Percentiles rank a stretch among this genome's conserved stretches.
Evolutionary conservation across 345 rosid genomes (phyloP).

Genomic region (Boechera retrofracta): DNA sequence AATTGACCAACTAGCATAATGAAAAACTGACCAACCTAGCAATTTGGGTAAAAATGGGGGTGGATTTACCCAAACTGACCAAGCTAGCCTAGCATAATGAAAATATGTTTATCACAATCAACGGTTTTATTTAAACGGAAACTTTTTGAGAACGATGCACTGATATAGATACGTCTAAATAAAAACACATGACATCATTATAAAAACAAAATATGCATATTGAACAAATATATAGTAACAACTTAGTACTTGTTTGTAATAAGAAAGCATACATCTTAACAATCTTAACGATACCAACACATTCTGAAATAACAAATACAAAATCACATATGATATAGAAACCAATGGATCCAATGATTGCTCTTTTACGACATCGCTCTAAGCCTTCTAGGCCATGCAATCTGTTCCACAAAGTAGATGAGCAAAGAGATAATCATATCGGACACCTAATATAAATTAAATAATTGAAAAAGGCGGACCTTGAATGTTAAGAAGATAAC

Average conservation of each 20-base stretch:
- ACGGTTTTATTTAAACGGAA: background rate
- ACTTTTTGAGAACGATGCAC: background rate
- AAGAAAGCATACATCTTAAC: constrained; percentile 24
- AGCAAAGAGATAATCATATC: background rate
- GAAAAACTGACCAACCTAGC: background rate
- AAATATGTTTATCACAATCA: background rate
- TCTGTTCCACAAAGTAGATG: constrained; percentile 25
- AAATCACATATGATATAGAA: constrained; percentile 16
- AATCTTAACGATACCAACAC: constrained; percentile 16
- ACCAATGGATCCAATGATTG: constrained; percentile 19
- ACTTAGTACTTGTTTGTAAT: constrained; percentile 8
- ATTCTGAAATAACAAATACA: background rate
- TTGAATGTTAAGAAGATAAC: constrained; percentile 54
- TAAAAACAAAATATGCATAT: background rate
- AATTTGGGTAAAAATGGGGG: too few relatives aligned
- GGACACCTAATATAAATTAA: background rate
- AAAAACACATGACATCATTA: background rate
- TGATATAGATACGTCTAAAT: background rate
- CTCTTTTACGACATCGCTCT: constrained; percentile 21
- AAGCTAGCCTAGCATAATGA: too few relatives aligned
- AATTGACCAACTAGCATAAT: background rate
- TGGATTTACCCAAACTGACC: background rate
- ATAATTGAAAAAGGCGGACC: constrained; percentile 35
- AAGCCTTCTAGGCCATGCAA: constrained; percentile 32
- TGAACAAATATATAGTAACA: background rate